Evolutionary conservation across 2,329 filamentous ascomycete species (phyloP).

Genomic region (Hyphodiscus sp.): DNA sequence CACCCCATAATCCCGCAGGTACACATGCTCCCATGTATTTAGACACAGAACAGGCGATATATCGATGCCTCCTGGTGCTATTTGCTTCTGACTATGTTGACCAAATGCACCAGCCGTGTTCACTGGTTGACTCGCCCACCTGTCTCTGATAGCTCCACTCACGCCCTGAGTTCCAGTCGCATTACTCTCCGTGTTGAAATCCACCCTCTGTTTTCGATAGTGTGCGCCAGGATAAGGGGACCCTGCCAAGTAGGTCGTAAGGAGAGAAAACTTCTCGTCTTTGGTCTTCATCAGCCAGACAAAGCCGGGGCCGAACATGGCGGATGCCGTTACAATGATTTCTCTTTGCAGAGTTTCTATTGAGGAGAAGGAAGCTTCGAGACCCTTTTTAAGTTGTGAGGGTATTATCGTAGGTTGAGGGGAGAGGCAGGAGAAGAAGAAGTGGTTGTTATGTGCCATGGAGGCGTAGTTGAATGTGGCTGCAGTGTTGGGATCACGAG

Average conservation of each 20-base stretch:
- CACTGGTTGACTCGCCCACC: conserved; percentile 27
- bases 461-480: conserved; percentile 92
- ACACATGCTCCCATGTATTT: conserved; percentile 95
- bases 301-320: conserved; percentile 96
- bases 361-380: conserved; percentile 70
- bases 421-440: conserved; percentile 64
- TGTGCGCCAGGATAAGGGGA: conserved; percentile 82
- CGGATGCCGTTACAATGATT: conserved; percentile 71
- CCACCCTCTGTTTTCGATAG: conserved; percentile 59
- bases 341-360: conserved; percentile 75
- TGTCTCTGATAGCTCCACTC: conserved; percentile 34
- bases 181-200: conserved; percentile 60
- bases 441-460: conserved; percentile 87
- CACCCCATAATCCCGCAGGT: conserved; percentile 72
- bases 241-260: conserved; percentile 87
- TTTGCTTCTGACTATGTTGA: conserved; percentile 24
- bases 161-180: conserved; percentile 13
- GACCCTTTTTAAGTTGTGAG: conserved; percentile 45
- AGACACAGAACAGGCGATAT: conserved; percentile 78
- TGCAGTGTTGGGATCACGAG: conserved; percentile 72
- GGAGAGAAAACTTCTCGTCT: conserved; percentile 53
- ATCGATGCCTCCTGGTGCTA: conserved; percentile 60
- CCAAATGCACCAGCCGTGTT: conserved; percentile 30
- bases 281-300: conserved; percentile 75
- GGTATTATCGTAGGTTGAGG: conserved; percentile 46